Evolutionary conservation across 495 filamentous ascomycete species (phyloP).

Genomic region (Chaetomium tenue): DNA sequence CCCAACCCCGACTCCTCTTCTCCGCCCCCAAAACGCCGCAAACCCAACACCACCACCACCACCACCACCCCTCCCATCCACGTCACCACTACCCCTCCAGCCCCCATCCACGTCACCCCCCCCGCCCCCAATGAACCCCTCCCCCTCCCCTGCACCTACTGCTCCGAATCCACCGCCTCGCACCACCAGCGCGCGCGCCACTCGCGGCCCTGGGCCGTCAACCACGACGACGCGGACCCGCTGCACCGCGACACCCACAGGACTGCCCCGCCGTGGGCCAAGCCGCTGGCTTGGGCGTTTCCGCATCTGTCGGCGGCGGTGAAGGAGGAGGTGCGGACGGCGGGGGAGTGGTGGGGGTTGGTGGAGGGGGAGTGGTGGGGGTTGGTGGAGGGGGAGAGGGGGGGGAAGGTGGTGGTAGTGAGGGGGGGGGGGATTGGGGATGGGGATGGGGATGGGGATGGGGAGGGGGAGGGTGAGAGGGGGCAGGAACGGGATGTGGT

Average conservation of each 20-base stretch:
- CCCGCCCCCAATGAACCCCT: too few relatives aligned
- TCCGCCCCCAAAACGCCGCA: neutral
- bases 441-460: neutral
- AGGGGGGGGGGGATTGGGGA: too few relatives aligned
- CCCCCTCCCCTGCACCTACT: constrained; percentile 20
- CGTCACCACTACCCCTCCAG: too few relatives aligned
- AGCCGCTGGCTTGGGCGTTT: constrained; percentile 17
- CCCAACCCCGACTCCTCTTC: neutral
- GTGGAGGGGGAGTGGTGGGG: neutral
- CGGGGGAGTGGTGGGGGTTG: neutral
- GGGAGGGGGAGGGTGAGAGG: neutral
- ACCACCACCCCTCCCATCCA: neutral
- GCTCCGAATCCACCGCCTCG: constrained; percentile 17
- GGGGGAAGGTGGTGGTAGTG: neutral
- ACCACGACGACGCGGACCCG: too few relatives aligned
- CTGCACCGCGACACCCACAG: too few relatives aligned
- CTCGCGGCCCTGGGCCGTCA: neutral
- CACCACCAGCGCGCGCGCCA: neutral
- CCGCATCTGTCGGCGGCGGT: neutral
- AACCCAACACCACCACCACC: neutral
- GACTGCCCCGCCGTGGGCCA: constrained; percentile 4
- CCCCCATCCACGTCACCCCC: neutral
- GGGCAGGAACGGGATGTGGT: neutral
- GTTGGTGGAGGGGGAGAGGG: neutral
- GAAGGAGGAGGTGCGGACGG: neutral